Base-by-base conservation (phyloP, 768 basidiomycete genomes). In the Cystofilobasidium bisporidii region DNA sequence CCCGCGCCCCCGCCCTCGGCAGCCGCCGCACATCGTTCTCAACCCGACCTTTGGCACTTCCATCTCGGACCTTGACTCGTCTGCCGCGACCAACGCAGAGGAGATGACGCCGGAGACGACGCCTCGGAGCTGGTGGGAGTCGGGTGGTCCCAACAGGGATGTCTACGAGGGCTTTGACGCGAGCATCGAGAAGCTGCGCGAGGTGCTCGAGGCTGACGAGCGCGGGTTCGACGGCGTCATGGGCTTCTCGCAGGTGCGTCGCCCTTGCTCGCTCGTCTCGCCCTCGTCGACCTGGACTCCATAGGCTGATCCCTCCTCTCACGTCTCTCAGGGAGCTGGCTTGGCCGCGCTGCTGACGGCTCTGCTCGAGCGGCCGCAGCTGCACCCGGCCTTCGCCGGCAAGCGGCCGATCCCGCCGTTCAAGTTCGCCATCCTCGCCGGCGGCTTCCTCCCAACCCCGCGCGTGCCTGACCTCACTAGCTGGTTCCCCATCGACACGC, bases 91-190 rank as follows among this genome's bases (percentile, higher is more conserved):
- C 4, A 30, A 57, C 11, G 24, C 26, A 1, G 68, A 57, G 41
- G 68, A 70, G 47, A 70, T 43, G 48, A 67, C 87, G 71, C 84
- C 83, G 5, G 76, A 82, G 26, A 75, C 82, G 32, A 81, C 79
- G 9, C 83, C 87, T 5, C 80, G 88, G 64, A 86, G 80, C 5
- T 91, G 89, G 89, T 91, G 84, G 84, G 83, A 78, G 65, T 72
- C 79, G 8, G 82, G 85, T 67, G 75, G 77, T 11, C 82, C 83
- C 10, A 80, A 81, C 57, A 83, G 82, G 36, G 64, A 65, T 17
- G 30, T 32, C 41, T 80, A 81, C 17, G 64, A 72, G 8, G 87
- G 88, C 9, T 74, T 89, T 26, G 81, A 83, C 20, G 84, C 85
- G 14, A 81, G 84, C 18, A 73, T 91, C 38, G 70, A 77, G 56